Evolutionary conservation across 1,139 yeast species (phyloP), one percentile per base, ranked within the genome.

Genomic region (Magnusiomyces sp.): DNA sequence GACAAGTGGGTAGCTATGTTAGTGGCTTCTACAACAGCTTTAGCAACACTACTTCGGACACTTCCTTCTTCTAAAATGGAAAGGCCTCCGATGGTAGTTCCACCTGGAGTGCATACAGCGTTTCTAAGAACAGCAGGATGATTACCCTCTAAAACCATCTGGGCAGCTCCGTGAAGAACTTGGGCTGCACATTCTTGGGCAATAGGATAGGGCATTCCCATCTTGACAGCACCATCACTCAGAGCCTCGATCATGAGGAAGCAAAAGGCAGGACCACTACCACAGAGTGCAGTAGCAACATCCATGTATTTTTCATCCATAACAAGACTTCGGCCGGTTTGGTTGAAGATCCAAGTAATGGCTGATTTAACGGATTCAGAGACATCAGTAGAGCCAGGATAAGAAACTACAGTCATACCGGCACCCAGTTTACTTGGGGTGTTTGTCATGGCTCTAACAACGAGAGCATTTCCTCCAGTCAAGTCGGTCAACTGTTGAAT

Each of bases 201-300:
- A 53, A 83, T 80, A 45, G 83, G 83, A 62, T 79, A 83, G 19
- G 97, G 97, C 60, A 92, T 79, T 1, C 99, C 99, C 90, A 87
- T 82, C 66, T 88, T 79, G 50, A 92, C 85, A 11, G 95, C 98
- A 53, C 97, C 95, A 61, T 92, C 99, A 59, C 87, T 82, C 70
- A 94, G 71, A 1, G 96, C 82, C 70, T 92, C 98, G 75, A 92
- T 75, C 80, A 90, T 82, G 59, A 89, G 72, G 62, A 90, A 75
- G 53, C 88, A 86, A 66, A 92, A 94, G 0, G 98, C 99, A 1
- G 97, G 97, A 0, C 97, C 97, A 2, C 96, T 87, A 1, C 98
- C 99, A 54, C 95, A 89, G 50, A 92, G 75, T 0, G 97, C 85
- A 11, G 97, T 92, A 47, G 96, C 95, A 6, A 94, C 96, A 63